Conservation (phyloP, 768 basidiomycete genomes). For the Exsudoporus frostii region DNA sequence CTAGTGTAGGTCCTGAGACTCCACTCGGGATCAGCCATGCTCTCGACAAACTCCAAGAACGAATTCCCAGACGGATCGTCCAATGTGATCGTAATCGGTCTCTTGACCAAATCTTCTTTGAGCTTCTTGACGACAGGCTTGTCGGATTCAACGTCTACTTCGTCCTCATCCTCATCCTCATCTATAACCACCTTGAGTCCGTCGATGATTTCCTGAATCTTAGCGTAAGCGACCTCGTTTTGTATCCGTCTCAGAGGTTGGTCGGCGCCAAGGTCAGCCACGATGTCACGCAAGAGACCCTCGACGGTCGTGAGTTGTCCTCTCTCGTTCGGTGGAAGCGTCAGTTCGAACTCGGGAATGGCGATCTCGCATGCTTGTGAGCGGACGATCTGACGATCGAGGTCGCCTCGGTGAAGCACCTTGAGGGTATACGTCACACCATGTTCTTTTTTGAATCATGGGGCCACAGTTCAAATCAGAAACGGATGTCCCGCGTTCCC, state of each 20-base stretch:
- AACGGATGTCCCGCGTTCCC: neutral
- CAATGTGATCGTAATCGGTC: slow-evolving; percentile 74
- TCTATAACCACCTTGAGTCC: slow-evolving; percentile 62
- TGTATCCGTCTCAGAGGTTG: slow-evolving; percentile 83
- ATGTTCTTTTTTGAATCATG: slow-evolving; percentile 53
- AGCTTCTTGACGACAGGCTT: slow-evolving; percentile 31
- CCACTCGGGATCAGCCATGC: slow-evolving; percentile 93
- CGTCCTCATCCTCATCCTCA: slow-evolving; percentile 53
- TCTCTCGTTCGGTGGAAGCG: slow-evolving; percentile 74
- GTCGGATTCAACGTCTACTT: slow-evolving; percentile 23
- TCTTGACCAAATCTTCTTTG: slow-evolving; percentile 53
- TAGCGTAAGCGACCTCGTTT: slow-evolving; percentile 64
- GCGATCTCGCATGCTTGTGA: slow-evolving; percentile 76
- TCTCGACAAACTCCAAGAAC: slow-evolving; percentile 88
- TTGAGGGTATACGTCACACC: slow-evolving; percentile 80
- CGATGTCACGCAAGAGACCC: slow-evolving; percentile 80
- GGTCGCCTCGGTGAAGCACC: slow-evolving; percentile 69
- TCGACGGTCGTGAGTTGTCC: slow-evolving; percentile 98
- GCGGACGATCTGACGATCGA: slow-evolving; percentile 92
- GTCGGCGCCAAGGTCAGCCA: slow-evolving; percentile 73
- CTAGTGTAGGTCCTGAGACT: slow-evolving; percentile 78
- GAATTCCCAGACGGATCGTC: slow-evolving; percentile 96
- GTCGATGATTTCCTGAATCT: slow-evolving; percentile 74
- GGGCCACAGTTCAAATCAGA: neutral
- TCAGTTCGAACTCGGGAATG: slow-evolving; percentile 87